Percentiles rank a stretch among this genome's conserved stretches.
Evolutionary conservation across 176 grass and related monocot species (phyloP).

Genomic region (Hordeum marinum): DNA sequence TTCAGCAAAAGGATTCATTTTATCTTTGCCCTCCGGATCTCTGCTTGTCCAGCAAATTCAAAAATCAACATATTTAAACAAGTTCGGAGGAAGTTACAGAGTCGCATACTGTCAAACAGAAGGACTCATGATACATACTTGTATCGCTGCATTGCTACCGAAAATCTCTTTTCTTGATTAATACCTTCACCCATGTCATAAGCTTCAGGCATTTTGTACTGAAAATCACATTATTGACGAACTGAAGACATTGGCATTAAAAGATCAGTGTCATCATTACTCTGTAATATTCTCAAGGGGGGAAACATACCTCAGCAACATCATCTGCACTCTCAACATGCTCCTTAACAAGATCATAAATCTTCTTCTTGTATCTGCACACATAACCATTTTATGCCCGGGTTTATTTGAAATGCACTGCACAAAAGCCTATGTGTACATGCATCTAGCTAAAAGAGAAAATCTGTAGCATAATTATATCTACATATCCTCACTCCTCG

Average conservation of each 20-base stretch:
- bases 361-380: slow-evolving; percentile 71
- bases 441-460: not conserved
- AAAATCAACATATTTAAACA: not conserved
- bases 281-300: not conserved
- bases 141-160: slow-evolving; percentile 72
- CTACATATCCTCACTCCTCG: not conserved
- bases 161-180: slow-evolving; percentile 99
- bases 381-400: slow-evolving; percentile 11
- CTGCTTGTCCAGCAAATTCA: slow-evolving; percentile 33
- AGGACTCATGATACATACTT: slow-evolving; percentile 32
- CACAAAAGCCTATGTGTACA: not conserved
- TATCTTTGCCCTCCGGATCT: slow-evolving; percentile 73
- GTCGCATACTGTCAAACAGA: not conserved
- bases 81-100: not conserved
- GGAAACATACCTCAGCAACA: slow-evolving; percentile 53
- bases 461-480: not conserved
- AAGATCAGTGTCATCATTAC: not conserved
- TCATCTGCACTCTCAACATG: slow-evolving; percentile 56
- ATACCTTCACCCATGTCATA: slow-evolving; percentile 83
- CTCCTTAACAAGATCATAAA: slow-evolving; percentile 72
- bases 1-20: slow-evolving; percentile 99
- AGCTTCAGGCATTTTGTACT: slow-evolving; percentile 98
- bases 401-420: slow-evolving; percentile 11
- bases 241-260: not conserved
- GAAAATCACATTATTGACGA: slow-evolving; percentile 15